Base-by-base conservation (phyloP, 2,329 filamentous ascomycete species). In the Paracamarosporium sp. region DNA sequence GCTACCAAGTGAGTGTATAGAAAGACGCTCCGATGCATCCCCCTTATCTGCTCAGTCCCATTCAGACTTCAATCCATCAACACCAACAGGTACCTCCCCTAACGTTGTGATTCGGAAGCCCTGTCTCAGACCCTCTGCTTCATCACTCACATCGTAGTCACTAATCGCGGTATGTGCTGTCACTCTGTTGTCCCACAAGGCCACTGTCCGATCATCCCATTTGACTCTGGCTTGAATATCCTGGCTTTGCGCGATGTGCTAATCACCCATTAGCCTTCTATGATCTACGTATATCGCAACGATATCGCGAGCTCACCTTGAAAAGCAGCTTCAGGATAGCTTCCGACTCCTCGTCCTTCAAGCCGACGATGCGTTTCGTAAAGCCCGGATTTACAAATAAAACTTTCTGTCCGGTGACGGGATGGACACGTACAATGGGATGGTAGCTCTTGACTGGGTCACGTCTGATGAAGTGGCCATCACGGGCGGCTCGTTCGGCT, bases 101-200 rank as follows among this genome's bases (percentile, higher is more conserved):
- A 69, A 51, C 5, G 67, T 68, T 1, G 66, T 70, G 22, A 70
- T 69, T 6, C 67, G 63, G 46, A 69, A 70, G 7, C 66, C 63
- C 38, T 70, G 67, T n/a, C 63, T 55, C 20, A 69, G 44, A 24
- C 62, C 65, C 50, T 65, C 65, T 2, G 61, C 66, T 25, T 67
- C 64, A 24, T 67, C 67, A 31, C 56, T 62, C 5, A 66, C 63
- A 43, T 67, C 60, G 40, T 69, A 96, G 73, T 95, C 91, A 1
- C 92, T 81, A 31, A 93, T 81, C 1, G 91, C 91, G 7, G 89
- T 89, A 75, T 95, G 91, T 66, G 86, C 84, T 6, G 89, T 92
- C 0, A 92, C 85, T 27, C 90, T 83, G 78, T 93, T 93, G 74
- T 94, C 91, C 91, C 91, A 94, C 1, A 93, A 86, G 2, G 93